Evolutionary conservation across 2,329 filamentous ascomycete genomes (phyloP).

Genomic region (Aureobasidium sp.): DNA sequence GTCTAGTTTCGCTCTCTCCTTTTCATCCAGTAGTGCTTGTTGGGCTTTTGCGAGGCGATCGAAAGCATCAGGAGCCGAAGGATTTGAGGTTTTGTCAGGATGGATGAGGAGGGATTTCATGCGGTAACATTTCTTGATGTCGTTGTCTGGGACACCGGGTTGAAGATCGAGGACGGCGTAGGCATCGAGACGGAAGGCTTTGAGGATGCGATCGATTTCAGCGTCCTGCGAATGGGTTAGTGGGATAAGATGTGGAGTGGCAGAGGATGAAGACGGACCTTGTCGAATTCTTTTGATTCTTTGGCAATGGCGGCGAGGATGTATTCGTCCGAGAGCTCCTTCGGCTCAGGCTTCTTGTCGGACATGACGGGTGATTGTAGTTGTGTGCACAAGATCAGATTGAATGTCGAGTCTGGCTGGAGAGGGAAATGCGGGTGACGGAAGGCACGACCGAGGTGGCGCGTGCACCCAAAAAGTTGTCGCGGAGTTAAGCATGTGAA

Average conservation of each 20-base stretch:
- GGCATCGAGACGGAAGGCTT: slow-evolving; percentile 74
- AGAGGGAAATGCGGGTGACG: not conserved
- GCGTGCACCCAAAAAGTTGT: slow-evolving; percentile 8
- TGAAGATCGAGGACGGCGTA: slow-evolving; percentile 95
- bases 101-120: slow-evolving; percentile 99
- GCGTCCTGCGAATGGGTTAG: slow-evolving; percentile 55
- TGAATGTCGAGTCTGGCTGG: not conserved
- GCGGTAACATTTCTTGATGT: slow-evolving; percentile 91
- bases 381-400: not conserved
- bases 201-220: slow-evolving; percentile 89
- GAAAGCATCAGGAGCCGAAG: slow-evolving; percentile 85
- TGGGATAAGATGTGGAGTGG: not conserved
- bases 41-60: slow-evolving; percentile 95
- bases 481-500: slow-evolving; percentile 8
- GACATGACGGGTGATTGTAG: slow-evolving; percentile 31
- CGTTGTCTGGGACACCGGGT: slow-evolving; percentile 87
- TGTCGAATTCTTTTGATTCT: slow-evolving; percentile 85
- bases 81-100: slow-evolving; percentile 93
- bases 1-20: slow-evolving; percentile 76
- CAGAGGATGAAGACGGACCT: slow-evolving; percentile 42
- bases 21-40: slow-evolving; percentile 85
- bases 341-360: slow-evolving; percentile 34
- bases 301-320: slow-evolving; percentile 72
- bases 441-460: not conserved
- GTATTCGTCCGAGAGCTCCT: slow-evolving; percentile 48